Evolutionary conservation across 495 filamentous ascomycete species (phyloP).

Genomic region (Penicillium fimorum): DNA sequence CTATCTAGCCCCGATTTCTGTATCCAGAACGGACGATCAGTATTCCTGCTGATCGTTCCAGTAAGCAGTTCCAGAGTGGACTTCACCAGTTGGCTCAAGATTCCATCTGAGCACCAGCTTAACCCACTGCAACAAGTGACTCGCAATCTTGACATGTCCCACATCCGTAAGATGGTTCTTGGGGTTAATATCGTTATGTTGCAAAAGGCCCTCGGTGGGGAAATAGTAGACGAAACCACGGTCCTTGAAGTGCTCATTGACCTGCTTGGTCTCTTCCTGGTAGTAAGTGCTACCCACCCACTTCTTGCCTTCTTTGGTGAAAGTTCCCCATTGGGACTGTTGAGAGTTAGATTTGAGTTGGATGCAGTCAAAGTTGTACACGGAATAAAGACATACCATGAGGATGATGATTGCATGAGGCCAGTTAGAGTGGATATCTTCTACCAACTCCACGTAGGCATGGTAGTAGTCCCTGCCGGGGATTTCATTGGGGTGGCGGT

Average conservation of each 20-base stretch:
- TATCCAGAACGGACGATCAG: conserved; percentile 14
- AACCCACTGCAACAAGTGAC: conserved; percentile 60
- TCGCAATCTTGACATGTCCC: conserved; percentile 66
- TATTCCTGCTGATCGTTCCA: conserved; percentile 59
- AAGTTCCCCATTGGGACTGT: conserved; percentile 64
- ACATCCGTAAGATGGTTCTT: conserved; percentile 65
- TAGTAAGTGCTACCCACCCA: conserved; percentile 50
- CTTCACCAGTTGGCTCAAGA: conserved; percentile 59
- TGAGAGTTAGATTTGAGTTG: not conserved
- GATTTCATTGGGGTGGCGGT: conserved; percentile 58
- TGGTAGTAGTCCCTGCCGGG: conserved; percentile 51
- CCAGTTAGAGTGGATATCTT: conserved; percentile 59
- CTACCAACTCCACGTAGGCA: conserved; percentile 58
- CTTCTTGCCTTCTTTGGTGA: conserved; percentile 51
- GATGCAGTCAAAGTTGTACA: not conserved
- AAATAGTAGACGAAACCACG: conserved; percentile 65
- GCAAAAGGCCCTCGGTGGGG: conserved; percentile 63
- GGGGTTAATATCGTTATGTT: conserved; percentile 68
- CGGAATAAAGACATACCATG: conserved; percentile 44
- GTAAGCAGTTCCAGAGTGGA: conserved; percentile 60
- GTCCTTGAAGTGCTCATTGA: conserved; percentile 57
- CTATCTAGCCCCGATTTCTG: not conserved
- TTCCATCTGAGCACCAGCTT: conserved; percentile 58
- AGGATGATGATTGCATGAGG: conserved; percentile 62
- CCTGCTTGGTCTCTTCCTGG: conserved; percentile 52